Base-by-base conservation (phyloP, 306 rosid species). In the Cicer chorassanicum region DNA sequence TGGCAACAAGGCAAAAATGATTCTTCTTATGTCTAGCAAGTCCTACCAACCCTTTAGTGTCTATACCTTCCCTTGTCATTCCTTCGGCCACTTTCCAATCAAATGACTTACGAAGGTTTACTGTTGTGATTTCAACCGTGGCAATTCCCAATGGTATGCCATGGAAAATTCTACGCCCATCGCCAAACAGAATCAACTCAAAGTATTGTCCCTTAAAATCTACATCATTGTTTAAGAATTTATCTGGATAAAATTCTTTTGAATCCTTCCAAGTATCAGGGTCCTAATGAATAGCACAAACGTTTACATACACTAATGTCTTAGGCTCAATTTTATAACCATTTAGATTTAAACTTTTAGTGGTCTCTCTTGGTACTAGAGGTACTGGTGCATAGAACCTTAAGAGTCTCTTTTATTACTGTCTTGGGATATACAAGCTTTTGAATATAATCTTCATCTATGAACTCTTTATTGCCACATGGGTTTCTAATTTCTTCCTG, bases 391-490 rank as follows among this genome's bases (percentile, higher is more conserved):
- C 6, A 62, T 38, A 62, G 9, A 38, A 62, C 38, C 68, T 62
- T 3, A 62, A 62, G 21, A 7, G 68, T 38, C 13, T 62, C 68
- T 38, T 62, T 62, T 13, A 62, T 62, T 12, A 62, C 68, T 6
- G 68, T 24, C 44, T 62, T 62, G 21, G 38, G 18, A 62, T 62
- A 62, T 13, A 38, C 48, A n/a, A 62, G 46, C 19, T 39, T 39
- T 62, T 62, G 46, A 62, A 62, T 62, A 39, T 62, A 46, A 39
- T 62, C 68, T 62, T 62, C 68, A 7, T 62, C 68, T 38, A 62
- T 62, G 12, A 62, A 62, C 29, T 62, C 13, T 62, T 62, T 62
- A 4, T 62, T 38, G 6, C 39, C 63, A 4, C 63, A 19, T 1
- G 39, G 2, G 21, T 8, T 38, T 62, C 68, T 38, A n/a, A 62